Evolutionary conservation across 768 basidiomycete species (phyloP), one percentile per base, ranked within the genome.

Genomic region (Naganishia kalamii): DNA sequence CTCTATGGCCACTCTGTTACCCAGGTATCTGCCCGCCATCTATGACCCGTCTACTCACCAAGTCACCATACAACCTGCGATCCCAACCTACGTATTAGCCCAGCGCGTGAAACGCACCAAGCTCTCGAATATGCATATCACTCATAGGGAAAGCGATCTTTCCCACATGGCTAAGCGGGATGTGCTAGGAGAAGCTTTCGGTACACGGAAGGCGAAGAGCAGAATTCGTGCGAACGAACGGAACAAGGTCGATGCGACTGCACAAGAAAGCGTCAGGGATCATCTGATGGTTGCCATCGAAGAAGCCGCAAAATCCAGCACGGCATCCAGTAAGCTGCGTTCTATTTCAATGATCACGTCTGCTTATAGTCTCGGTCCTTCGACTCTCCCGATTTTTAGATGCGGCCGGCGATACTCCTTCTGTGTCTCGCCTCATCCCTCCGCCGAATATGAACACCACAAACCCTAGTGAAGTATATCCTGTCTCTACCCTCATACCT

Each of bases 131-230:
- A 40, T 46, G 44, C 35, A 37, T 35, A 8, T 21, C 43, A 61
- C 23, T 35, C 23, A n/a, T 15, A 10, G 35, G 6, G 33, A 30
- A 19, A 37, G 32, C 40, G 29, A 35, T 15, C 8, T 57, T 57
- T 37, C 51, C 25, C 41, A 37, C 46, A 79, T 83, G 43, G 82
- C 86, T 57, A 87, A 87, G 17, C 83, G 87, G 44, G 88, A 84
- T 62, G 82, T 84, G n/a, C 84, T 99, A 1, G 92, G 94, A 33
- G 87, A 92, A 76, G 85, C 88, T 0, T 99, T 99, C 69, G 94
- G 94, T 23, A 94, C 92, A 27, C 90, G 92, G 80, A 98, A 96
- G 75, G 90, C 92, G 48, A 88, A 90, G 77, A 84, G 85, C 11
- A 86, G 85, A 30, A 92, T 97, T 73, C 84, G 84, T 60, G 88